Percentiles rank a stretch among this genome's conserved stretches.
phyloP scores from a whole-genome alignment of 768 basidiomycete genomes.

The Kondoa subrosea region DNA sequence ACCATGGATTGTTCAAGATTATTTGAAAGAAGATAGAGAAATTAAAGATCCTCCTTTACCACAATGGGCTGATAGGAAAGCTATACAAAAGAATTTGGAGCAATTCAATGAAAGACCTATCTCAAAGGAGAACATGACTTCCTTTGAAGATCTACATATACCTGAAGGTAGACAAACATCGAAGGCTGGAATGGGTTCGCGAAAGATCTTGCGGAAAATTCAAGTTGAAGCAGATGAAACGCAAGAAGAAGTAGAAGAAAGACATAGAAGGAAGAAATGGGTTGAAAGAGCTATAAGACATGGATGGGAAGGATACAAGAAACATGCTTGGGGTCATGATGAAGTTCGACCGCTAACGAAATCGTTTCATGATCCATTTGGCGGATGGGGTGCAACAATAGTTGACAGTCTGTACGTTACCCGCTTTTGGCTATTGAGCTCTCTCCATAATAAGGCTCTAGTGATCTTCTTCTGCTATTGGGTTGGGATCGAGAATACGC shows the following conservation, averaged over 20 bases:
- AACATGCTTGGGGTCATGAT: constrained; percentile 27
- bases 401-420: constrained; percentile 23
- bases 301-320: constrained; percentile 24
- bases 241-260: constrained; percentile 10
- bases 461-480: constrained; percentile 29
- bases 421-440: not conserved
- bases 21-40: not conserved
- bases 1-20: constrained; percentile 1
- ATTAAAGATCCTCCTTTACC: constrained; percentile 8
- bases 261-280: constrained; percentile 18
- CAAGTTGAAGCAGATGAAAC: constrained; percentile 2
- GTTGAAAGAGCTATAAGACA: constrained; percentile 25
- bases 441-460: not conserved
- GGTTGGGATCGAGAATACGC: constrained; percentile 28
- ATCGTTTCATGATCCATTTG: constrained; percentile 21
- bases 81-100: not conserved
- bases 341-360: constrained; percentile 24
- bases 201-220: not conserved
- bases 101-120: too few species aligned
- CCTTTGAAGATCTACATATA: constrained; percentile 9
- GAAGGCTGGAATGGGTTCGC: not conserved
- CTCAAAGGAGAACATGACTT: not conserved
- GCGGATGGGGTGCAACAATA: constrained; percentile 30
- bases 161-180: not conserved
- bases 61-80: constrained; percentile 1